Conservation (phyloP, 805 yeast species). For the Saccharomycopsis lassenensis region DNA sequence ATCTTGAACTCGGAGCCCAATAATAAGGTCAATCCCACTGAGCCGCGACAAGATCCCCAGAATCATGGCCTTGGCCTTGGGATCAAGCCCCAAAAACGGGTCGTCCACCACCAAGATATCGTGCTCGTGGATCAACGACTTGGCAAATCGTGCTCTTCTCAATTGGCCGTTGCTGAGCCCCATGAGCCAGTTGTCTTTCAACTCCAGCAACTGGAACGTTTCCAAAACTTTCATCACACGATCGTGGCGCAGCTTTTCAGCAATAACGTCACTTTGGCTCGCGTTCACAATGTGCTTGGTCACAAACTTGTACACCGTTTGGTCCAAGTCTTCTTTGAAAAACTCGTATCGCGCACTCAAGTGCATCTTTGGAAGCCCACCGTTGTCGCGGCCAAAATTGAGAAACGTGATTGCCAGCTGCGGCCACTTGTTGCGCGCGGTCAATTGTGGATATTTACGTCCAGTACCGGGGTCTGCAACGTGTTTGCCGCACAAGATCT, state of each 20-base stretch:
- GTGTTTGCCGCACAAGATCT: slow-evolving; percentile 29
- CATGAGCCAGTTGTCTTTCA: slow-evolving; percentile 68
- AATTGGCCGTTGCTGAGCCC: slow-evolving; percentile 90
- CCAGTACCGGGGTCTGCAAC: too few relatives aligned
- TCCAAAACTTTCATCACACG: slow-evolving; percentile 36
- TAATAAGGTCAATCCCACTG: slow-evolving; percentile 34
- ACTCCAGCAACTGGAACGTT: slow-evolving; percentile 41
- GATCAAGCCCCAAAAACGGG: slow-evolving; percentile 87
- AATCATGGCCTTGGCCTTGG: slow-evolving; percentile 51
- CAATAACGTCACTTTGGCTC: slow-evolving; percentile 31
- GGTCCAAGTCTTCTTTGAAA: slow-evolving; percentile 76
- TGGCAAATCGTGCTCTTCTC: slow-evolving; percentile 81
- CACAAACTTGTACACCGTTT: slow-evolving; percentile 26
- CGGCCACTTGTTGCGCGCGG: slow-evolving; percentile 21
- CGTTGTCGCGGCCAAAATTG: slow-evolving; percentile 1
- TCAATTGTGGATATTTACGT: too few relatives aligned
- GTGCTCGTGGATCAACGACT: slow-evolving; percentile 56
- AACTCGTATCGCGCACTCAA: slow-evolving; percentile 83
- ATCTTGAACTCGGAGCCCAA: slow-evolving; percentile 75
- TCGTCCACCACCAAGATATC: slow-evolving; percentile 69
- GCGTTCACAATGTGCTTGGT: slow-evolving; percentile 6
- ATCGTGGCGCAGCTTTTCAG: too few relatives aligned
- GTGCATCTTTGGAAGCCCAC: slow-evolving; percentile 40
- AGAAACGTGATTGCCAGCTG: slow-evolving; percentile 1
- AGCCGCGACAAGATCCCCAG: slow-evolving; percentile 41